Conservation (phyloP, 202 grass and related monocot genomes). For the Schoenoplectus tabernaemontani region DNA sequence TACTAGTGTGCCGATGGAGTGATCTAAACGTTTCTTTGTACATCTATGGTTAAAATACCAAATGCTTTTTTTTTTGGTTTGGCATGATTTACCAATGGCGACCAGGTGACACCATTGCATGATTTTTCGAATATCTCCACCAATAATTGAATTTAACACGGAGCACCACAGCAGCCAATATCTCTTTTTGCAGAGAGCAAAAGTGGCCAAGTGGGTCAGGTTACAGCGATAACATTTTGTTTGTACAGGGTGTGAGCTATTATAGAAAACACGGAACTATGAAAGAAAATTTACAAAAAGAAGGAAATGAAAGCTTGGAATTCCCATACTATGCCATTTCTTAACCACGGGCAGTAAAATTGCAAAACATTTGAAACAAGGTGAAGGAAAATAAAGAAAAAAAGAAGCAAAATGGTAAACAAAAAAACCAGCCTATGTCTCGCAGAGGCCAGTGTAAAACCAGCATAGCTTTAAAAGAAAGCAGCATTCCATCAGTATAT, state of each 20-base stretch:
- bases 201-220: too few species aligned
- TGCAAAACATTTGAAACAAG: conserved; percentile 23
- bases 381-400: not conserved
- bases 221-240: too few species aligned
- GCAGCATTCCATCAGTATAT: conserved; percentile 17
- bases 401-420: not conserved
- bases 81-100: too few species aligned
- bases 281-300: not conserved
- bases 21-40: too few species aligned
- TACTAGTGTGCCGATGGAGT: too few species aligned
- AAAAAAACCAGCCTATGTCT: conserved; percentile 14
- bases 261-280: not conserved
- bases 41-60: too few species aligned
- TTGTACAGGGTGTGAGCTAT: not conserved
- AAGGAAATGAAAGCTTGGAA: not conserved
- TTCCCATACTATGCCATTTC: conserved; percentile 21
- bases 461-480: conserved; percentile 17
- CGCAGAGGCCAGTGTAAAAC: conserved; percentile 1
- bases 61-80: too few species aligned
- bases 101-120: too few species aligned
- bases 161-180: too few species aligned
- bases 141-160: too few species aligned
- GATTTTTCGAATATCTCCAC: too few species aligned
- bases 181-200: too few species aligned
- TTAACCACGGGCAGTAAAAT: conserved; percentile 21